Evolutionary conservation across 805 yeast genomes (phyloP).

Genomic region (Maudiozyma bulderi): DNA sequence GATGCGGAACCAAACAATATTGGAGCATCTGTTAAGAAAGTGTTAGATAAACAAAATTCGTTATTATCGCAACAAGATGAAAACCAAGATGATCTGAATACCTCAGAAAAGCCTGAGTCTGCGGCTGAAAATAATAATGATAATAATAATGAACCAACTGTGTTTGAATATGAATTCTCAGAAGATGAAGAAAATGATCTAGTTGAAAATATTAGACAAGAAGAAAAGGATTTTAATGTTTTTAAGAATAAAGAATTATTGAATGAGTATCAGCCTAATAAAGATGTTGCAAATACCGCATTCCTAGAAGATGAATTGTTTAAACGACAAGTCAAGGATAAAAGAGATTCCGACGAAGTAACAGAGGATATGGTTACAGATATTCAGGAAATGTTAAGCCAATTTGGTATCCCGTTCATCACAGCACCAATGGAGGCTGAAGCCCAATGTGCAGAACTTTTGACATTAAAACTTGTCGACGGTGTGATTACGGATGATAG

Average conservation of each 20-base stretch:
- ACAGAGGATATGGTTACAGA: conserved; percentile 78
- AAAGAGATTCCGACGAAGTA: conserved; percentile 87
- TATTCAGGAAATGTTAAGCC: conserved; percentile 74
- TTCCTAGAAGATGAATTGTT: conserved; percentile 40
- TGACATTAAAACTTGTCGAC: conserved; percentile 66
- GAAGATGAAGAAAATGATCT: conserved; percentile 71
- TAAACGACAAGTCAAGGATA: conserved; percentile 54
- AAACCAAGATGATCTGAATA: no score
- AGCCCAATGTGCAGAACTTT: conserved; percentile 88
- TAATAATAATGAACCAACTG: conserved; percentile 5
- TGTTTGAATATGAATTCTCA: conserved; percentile 54
- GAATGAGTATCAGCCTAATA: conserved; percentile 16
- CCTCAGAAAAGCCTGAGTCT: no score
- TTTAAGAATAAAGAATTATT: conserved; percentile 38
- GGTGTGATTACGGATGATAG: conserved; percentile 97
- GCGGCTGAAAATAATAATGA: no score
- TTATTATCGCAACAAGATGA: not conserved
- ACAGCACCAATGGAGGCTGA: conserved; percentile 99
- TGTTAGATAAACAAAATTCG: not conserved
- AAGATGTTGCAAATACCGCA: conserved; percentile 9
- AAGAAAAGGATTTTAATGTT: conserved; percentile 60
- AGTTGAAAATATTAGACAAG: conserved; percentile 52
- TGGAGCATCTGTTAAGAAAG: not conserved
- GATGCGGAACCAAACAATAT: not conserved
- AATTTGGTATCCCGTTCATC: conserved; percentile 90